Base-by-base conservation (phyloP, 805 yeast genomes). In the Lipomyces mesembrius region DNA sequence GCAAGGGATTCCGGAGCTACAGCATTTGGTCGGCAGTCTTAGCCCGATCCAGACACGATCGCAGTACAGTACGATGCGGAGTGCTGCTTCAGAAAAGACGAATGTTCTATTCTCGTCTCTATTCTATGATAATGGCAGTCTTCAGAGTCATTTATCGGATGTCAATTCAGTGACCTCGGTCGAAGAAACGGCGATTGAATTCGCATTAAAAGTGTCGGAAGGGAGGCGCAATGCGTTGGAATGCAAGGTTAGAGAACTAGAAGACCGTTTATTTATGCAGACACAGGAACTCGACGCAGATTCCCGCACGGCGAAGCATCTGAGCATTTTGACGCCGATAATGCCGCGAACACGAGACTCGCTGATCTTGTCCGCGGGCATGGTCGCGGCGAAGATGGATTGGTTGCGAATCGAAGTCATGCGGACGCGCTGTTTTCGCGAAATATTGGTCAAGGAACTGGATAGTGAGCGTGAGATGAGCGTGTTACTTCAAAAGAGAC, bases 381-480 rank as follows among this genome's bases (percentile, higher is more conserved):
- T 82, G 65, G 75, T 85, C 67, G 80, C 83, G n/a, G 80, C 85
- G 32, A 82, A 84, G 67, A 75, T 87, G 57, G 88, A 86, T 66
- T 84, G 87, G 86, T 75, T 83, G 49, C 82, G 87, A 81, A 83
- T 83, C 65, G 89, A 88, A 65, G 76, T 82, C 14, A 80, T 83
- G 63, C 79, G 85, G 59, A 79, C 81, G 57, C 75, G 75, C 32
- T 79, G 82, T 32, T 83, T 83, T 73, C 69, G 78, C 17, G 76
- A 76, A 49, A 75, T 83, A 20, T 73, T 82, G 60, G 74, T 68
- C 37, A 69, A 71, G 64, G 81, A 78, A 59, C 69, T 71, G 39
- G 71, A 65, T 51, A 59, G 62, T 32, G 71, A 68, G 60, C 35
- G 52, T n/a, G 63, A 43, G 25, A 59, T 63, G 14, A 53, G 53